These are phyloP conservation scores for Fagus sylvatica DNA, from an alignment of 306 rosid species.

Conservation along the genomic window DNA sequence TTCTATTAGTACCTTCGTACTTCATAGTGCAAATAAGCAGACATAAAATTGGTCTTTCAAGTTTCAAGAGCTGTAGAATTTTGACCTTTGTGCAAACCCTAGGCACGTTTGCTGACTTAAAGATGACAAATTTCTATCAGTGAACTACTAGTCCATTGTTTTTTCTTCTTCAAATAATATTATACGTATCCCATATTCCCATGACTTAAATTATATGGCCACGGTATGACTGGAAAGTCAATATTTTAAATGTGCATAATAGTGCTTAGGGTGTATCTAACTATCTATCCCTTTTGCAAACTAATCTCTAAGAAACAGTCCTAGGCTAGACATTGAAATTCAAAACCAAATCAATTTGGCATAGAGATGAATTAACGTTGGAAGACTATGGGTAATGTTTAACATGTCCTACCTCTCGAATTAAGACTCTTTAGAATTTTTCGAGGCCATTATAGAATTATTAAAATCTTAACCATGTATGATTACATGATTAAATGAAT, in stretches of 20 bases:
- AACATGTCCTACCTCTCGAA: background rate
- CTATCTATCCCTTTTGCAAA: background rate
- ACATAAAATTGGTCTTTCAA: too few relatives aligned
- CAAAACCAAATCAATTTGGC: background rate
- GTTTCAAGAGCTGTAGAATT: background rate
- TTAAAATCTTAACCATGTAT: too few relatives aligned
- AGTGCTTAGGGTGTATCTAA: background rate
- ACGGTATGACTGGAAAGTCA: background rate
- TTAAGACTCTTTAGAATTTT: too few relatives aligned
- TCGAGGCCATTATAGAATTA: too few relatives aligned
- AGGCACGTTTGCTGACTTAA: background rate
- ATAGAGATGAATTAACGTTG: background rate
- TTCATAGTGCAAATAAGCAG: too few relatives aligned
- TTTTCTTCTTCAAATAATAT: too few relatives aligned
- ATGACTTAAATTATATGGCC: background rate
- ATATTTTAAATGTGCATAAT: background rate
- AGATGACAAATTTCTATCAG: background rate
- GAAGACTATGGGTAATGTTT: background rate
- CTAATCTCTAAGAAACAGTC: background rate
- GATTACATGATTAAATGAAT: too few relatives aligned
- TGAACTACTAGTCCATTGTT: background rate
- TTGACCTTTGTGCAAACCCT: background rate
- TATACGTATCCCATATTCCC: background rate
- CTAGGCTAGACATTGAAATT: background rate
- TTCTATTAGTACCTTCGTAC: too few relatives aligned